These are phyloP conservation scores for Obba rivulosa DNA, from an alignment of 768 basidiomycete genomes.

Conservation along the genomic window DNA sequence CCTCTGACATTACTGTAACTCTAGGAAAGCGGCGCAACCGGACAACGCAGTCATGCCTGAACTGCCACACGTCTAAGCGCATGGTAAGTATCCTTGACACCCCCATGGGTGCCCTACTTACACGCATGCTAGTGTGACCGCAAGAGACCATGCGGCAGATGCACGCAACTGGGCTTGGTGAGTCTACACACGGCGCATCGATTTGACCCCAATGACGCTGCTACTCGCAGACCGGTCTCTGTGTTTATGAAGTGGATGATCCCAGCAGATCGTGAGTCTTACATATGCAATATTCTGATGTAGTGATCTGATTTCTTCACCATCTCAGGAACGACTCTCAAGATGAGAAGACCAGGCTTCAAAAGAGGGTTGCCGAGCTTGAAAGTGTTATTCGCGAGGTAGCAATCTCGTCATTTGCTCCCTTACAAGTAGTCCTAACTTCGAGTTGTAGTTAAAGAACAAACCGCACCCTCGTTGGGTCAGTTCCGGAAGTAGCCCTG, in stretches of 20 bases:
- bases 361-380: constrained; percentile 74
- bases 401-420: neutral
- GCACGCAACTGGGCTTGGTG: constrained; percentile 36
- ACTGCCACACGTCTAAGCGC: constrained; percentile 69
- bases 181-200: constrained; percentile 10
- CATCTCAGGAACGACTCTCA: constrained; percentile 28
- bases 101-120: no score
- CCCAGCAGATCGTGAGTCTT: constrained; percentile 25
- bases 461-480: constrained; percentile 67
- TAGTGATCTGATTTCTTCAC: neutral
- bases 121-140: constrained; percentile 35
- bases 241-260: constrained; percentile 82
- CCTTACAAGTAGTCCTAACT: neutral
- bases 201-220: neutral
- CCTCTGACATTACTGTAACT: constrained; percentile 12
- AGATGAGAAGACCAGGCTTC: constrained; percentile 61
- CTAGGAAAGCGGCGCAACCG: constrained; percentile 52
- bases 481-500: neutral
- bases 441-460: constrained; percentile 53
- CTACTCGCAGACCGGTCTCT: constrained; percentile 59
- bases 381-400: constrained; percentile 84
- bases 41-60: constrained; percentile 68
- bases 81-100: constrained; percentile 41
- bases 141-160: constrained; percentile 43
- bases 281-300: neutral